phyloP scores from a whole-genome alignment of 257 asterid species.

The Ajuga chamaepitys region DNA sequence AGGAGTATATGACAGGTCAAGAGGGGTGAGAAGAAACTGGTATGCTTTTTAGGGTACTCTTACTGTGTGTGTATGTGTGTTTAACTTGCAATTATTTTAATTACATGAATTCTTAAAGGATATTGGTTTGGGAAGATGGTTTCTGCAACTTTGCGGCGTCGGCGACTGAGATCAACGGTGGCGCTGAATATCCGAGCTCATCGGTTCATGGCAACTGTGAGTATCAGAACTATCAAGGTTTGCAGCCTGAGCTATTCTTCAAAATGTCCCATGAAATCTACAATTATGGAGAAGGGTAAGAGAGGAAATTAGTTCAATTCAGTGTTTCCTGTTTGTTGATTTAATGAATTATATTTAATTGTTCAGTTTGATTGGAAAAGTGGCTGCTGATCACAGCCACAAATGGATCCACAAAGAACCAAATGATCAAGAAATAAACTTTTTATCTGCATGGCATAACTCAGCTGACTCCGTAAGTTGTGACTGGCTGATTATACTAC shows the following conservation, averaged over 20 bases:
- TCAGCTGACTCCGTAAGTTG: constrained; percentile 86
- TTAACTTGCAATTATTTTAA: too few species aligned
- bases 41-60: constrained; percentile 11
- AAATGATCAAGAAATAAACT: constrained; percentile 86
- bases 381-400: constrained; percentile 97
- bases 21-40: constrained; percentile 98
- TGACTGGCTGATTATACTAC: too few species aligned
- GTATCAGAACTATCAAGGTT: constrained; percentile 67
- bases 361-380: constrained; percentile 85
- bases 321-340: background rate
- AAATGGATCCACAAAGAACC: constrained; percentile 97
- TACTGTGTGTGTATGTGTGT: too few species aligned
- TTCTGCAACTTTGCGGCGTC: constrained; percentile 96
- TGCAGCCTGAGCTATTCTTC: constrained; percentile 95
- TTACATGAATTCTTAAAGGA: constrained; percentile 38
- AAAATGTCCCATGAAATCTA: constrained; percentile 99
- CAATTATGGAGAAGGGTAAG: constrained; percentile 98
- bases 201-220: constrained; percentile 37
- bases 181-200: constrained; percentile 38
- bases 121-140: constrained; percentile 99
- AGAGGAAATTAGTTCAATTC: background rate
- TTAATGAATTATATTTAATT: background rate
- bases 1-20: constrained; percentile 89
- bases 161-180: constrained; percentile 47
- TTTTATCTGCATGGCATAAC: constrained; percentile 98